Conservation (phyloP, 441 rosid genomes). For the Monsonia emarginata region DNA sequence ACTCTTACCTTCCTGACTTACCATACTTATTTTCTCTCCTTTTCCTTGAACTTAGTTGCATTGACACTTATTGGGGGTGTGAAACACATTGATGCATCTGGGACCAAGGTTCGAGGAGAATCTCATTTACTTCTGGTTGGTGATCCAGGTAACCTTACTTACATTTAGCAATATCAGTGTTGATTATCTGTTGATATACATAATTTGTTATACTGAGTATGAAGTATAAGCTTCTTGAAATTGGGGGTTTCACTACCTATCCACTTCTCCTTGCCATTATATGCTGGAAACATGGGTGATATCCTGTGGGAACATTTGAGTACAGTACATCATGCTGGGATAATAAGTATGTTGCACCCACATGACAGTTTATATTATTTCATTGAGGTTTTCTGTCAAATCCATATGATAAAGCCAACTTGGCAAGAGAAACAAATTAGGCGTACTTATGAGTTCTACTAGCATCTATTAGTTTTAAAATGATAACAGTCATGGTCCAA, state of each 20-base stretch:
- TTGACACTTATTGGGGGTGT: conserved; percentile 91
- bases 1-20: conserved; percentile 2
- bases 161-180: background rate
- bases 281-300: background rate
- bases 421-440: background rate
- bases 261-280: background rate
- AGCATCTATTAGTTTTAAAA: background rate
- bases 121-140: conserved; percentile 97
- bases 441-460: background rate
- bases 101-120: conserved; percentile 90
- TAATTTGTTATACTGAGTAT: background rate
- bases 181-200: background rate
- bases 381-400: background rate
- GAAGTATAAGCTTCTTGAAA: background rate
- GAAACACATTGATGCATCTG: conserved; percentile 89
- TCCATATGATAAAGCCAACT: background rate
- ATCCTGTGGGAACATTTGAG: background rate
- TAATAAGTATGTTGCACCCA: background rate
- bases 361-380: background rate
- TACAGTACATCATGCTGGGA: background rate
- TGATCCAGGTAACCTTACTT: conserved; percentile 61
- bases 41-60: conserved; percentile 45
- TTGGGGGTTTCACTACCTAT: background rate
- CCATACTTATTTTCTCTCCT: background rate
- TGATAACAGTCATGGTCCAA: background rate